These are phyloP conservation scores for Setaria italica DNA, from an alignment of 202 grass and related monocot species.

Conservation along the genomic window DNA sequence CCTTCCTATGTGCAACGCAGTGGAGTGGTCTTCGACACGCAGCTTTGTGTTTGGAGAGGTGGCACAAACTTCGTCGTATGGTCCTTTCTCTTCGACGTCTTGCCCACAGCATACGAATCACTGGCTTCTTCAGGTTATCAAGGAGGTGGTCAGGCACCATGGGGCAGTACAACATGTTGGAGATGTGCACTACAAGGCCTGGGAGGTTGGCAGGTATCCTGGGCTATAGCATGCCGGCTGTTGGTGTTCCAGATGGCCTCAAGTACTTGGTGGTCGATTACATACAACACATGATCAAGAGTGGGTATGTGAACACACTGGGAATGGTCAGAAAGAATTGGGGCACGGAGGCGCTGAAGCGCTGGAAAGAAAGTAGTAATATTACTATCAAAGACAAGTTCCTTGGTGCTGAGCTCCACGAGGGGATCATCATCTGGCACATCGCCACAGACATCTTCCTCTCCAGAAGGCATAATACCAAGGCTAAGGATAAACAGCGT, in stretches of 20 bases:
- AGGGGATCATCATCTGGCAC: too few relatives aligned
- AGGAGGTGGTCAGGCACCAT: conserved; percentile 23
- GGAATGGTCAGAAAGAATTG: not conserved
- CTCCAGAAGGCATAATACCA: too few relatives aligned
- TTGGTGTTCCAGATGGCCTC: not conserved
- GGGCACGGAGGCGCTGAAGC: too few relatives aligned
- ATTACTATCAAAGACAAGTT: too few relatives aligned
- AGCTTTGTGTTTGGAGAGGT: not conserved
- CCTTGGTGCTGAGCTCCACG: too few relatives aligned
- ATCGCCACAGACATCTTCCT: too few relatives aligned
- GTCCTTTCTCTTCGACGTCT: not conserved
- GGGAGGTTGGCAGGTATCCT: not conserved
- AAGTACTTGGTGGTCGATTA: not conserved
- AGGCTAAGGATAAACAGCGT: too few relatives aligned
- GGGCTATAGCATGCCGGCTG: not conserved
- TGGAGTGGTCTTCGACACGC: conserved; percentile 2
- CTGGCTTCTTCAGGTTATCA: conserved; percentile 6
- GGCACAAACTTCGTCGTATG: not conserved
- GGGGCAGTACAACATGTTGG: conserved; percentile 27
- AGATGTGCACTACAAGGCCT: not conserved
- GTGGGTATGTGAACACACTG: not conserved
- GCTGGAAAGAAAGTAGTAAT: too few relatives aligned
- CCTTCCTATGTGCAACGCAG: not conserved
- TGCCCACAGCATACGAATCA: not conserved
- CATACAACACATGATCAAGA: rapidly evolving